A percentile compares a stretch with the other conserved stretches of the same genome.
These are phyloP conservation scores for Diaporthe citrichinensis DNA, from an alignment of 2,329 filamentous ascomycete species.

Conservation along the genomic window DNA sequence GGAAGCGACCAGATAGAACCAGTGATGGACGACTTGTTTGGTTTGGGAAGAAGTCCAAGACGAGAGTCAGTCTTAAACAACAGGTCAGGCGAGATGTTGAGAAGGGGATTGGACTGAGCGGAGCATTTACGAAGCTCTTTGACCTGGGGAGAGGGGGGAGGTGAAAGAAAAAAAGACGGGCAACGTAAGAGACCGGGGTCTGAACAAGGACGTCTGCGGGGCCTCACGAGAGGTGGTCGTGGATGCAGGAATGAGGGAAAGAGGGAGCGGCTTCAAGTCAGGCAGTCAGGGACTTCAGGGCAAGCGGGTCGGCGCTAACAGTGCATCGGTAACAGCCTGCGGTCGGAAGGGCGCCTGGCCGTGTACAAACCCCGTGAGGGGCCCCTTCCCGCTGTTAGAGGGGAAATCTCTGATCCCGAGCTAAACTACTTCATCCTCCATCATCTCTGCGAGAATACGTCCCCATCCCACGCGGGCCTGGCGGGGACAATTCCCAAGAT, in stretches of 20 bases:
- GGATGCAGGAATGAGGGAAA: neutral
- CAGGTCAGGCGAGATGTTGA: constrained; percentile 1
- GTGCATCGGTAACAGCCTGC: constrained; percentile 15
- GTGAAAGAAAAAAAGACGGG: constrained; percentile 26
- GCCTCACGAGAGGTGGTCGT: constrained; percentile 15
- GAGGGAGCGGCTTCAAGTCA: neutral
- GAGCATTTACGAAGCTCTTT: constrained; percentile 13
- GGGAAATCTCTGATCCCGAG: constrained; percentile 26
- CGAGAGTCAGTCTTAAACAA: neutral
- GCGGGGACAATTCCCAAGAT: constrained; percentile 22
- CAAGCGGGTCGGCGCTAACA: constrained; percentile 21
- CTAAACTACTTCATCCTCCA: constrained; percentile 9
- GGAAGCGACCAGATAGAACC: neutral
- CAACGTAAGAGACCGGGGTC: constrained; percentile 28
- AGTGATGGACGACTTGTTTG: neutral
- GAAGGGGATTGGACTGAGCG: constrained; percentile 17
- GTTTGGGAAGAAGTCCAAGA: neutral
- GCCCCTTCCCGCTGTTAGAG: constrained; percentile 23
- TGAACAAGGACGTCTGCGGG: constrained; percentile 25
- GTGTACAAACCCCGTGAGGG: neutral
- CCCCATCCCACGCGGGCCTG: neutral
- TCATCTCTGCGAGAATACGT: constrained; percentile 9
- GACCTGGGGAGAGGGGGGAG: constrained; percentile 16
- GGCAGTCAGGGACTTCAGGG: constrained; percentile 23
- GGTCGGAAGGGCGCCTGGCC: constrained; percentile 30